phyloP scores from a whole-genome alignment of 202 grass and related monocot genomes.

The Setaria italica region DNA sequence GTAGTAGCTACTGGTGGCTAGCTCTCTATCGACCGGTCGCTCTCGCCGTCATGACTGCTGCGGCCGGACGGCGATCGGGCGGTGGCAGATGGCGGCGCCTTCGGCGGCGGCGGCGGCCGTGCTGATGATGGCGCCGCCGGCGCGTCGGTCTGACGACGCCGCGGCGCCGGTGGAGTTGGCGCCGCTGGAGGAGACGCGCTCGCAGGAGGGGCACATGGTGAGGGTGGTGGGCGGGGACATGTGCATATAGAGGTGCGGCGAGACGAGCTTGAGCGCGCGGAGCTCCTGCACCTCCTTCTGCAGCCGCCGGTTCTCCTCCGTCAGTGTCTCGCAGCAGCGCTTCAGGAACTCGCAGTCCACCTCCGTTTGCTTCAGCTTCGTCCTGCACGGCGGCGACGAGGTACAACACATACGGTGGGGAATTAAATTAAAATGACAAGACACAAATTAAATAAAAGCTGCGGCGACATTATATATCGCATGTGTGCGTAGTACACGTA shows the following conservation, averaged over 20 bases:
- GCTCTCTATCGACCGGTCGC: neutral
- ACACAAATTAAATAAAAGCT: neutral
- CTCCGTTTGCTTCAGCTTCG: slow-evolving; percentile 99
- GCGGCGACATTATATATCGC: slow-evolving; percentile 28
- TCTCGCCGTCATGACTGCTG: slow-evolving; percentile 47
- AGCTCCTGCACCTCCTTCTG: slow-evolving; percentile 95
- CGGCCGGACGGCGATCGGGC: slow-evolving; percentile 60
- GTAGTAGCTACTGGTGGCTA: neutral
- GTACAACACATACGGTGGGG: neutral
- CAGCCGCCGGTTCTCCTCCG: slow-evolving; percentile 90
- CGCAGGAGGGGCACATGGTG: slow-evolving; percentile 96
- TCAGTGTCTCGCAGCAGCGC: slow-evolving; percentile 93
- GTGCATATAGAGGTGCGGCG: slow-evolving; percentile 83
- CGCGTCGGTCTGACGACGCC: neutral
- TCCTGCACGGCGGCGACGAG: slow-evolving; percentile 41
- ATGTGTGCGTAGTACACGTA: slow-evolving; percentile 31
- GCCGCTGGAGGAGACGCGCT: slow-evolving; percentile 66
- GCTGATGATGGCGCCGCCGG: neutral
- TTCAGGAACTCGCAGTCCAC: slow-evolving; percentile 96
- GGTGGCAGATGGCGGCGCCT: slow-evolving; percentile 50
- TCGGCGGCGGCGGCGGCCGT: neutral
- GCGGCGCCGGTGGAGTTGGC: neutral
- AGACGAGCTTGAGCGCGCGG: slow-evolving; percentile 77
- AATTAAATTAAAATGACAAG: no score
- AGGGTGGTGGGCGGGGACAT: slow-evolving; percentile 88